Evolutionary conservation across 345 rosid genomes (phyloP), one percentile per base, ranked within the genome.

Genomic region (Theobroma cacao): DNA sequence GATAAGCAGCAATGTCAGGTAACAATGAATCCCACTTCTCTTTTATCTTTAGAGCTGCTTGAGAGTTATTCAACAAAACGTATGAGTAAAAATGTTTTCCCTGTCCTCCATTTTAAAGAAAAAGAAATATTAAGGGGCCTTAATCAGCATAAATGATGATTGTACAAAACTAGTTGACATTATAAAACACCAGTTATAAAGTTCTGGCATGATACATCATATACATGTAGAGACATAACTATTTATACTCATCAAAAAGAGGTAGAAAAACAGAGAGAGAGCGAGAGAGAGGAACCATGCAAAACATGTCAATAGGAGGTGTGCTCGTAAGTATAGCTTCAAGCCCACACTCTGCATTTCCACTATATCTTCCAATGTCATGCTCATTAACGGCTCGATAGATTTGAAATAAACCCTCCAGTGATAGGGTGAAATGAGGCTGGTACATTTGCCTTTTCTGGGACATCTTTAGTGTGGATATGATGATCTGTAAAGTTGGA

Each of bases 401-500:
- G 75, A 96, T 83, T 74, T 84, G 86, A 81, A 88, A 79, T 33
- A 94, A 79, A 52, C 90, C 93, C 72, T 87, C 98, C 12, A 85
- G 76, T 64, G 97, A 83, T 62, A 92, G 64, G 50, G 96, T 90
- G 62, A 89, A 86, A 88, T 90, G 93, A 33, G 99, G 94, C 86
- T 91, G 94, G 83, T 81, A 88, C 56, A 86, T 82, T 75, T 88
- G 84, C 84, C 97, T 85, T 79, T 90, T 85, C 75, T 90, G 98
- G 31, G 98, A 94, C 72, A 92, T 86, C 86, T 87, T 88, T 78
- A 88, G 71, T 15, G 94, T 88, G 13, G 87, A 84, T 45, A 82
- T 75, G 66, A 96, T 56, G 52, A 89, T 87, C 79, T 83, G 88
- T 60, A 92, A 74, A 38, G 90, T 79, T 41, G 89, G 85, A 82